phyloP scores from a whole-genome alignment of 805 yeast genomes.

The Sugiyamaella lignohabitans region DNA sequence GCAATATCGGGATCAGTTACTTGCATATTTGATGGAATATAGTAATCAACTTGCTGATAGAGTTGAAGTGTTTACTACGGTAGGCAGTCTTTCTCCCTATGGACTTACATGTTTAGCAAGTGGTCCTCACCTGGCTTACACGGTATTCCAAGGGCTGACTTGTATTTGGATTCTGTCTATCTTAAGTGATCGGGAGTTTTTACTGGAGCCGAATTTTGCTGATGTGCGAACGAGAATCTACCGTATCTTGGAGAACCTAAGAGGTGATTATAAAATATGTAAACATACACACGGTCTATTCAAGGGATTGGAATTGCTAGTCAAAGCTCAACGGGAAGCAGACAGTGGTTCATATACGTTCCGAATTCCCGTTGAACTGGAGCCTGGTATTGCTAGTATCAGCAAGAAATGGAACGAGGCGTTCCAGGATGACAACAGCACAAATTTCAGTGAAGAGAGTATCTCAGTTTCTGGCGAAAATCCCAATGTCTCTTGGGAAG shows the following conservation, averaged over 20 bases:
- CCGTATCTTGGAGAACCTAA: not conserved
- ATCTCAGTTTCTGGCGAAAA: not conserved
- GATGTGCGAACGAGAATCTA: not conserved
- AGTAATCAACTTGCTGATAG: not conserved
- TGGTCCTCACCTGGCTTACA: not conserved
- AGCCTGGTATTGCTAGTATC: constrained; percentile 4
- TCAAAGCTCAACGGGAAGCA: not conserved
- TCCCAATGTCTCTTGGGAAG: not conserved
- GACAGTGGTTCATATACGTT: not conserved
- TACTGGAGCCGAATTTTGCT: not conserved
- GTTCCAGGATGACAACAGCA: not conserved
- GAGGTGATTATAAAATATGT: constrained; percentile 1
- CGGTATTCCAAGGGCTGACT: constrained; percentile 4
- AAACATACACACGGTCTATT: constrained; percentile 4
- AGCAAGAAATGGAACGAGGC: not conserved
- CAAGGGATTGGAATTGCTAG: constrained; percentile 3
- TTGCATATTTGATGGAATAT: not conserved
- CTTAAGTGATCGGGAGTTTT: not conserved
- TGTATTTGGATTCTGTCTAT: constrained; percentile 5
- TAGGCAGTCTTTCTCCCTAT: not conserved
- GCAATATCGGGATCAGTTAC: not conserved
- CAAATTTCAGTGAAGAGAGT: too few relatives aligned
- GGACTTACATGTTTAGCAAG: constrained; percentile 6
- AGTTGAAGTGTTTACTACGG: not conserved
- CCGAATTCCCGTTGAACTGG: constrained; percentile 4